phyloP scores from a whole-genome alignment of 2,329 filamentous ascomycete species.

The Microdochium bolleyi region DNA sequence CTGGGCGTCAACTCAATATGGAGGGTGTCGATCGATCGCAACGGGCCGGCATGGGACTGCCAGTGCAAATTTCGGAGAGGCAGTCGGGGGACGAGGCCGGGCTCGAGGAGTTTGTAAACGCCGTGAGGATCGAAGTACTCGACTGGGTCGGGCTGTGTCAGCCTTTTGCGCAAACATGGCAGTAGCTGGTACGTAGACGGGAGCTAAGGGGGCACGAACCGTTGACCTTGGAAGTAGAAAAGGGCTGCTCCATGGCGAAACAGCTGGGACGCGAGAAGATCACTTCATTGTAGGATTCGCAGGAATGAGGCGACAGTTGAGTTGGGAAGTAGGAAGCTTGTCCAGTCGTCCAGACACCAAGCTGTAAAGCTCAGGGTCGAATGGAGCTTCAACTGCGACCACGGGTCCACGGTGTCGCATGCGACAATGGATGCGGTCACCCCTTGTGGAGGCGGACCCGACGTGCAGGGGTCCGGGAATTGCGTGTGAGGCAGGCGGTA shows the following conservation, averaged over 20 bases:
- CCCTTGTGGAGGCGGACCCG: neutral
- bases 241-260: slow-evolving; percentile 55
- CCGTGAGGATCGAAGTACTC: slow-evolving; percentile 94
- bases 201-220: slow-evolving; percentile 35
- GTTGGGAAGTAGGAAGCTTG: neutral
- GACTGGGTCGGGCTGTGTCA: slow-evolving; percentile 43
- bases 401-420: neutral
- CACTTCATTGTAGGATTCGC: slow-evolving; percentile 17
- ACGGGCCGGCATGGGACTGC: slow-evolving; percentile 86
- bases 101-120: slow-evolving; percentile 74
- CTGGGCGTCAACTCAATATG: slow-evolving; percentile 70
- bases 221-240: slow-evolving; percentile 70
- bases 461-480: neutral
- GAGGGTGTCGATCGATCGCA: slow-evolving; percentile 88
- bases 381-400: neutral
- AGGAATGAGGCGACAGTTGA: neutral
- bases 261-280: slow-evolving; percentile 16
- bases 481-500: neutral
- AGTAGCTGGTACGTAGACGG: neutral
- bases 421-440: neutral
- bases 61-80: slow-evolving; percentile 90
- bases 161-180: neutral
- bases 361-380: neutral
- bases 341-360: neutral
- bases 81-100: slow-evolving; percentile 68